Evolutionary conservation across 1,284 basidiomycete species (phyloP).

Genomic region (Neotropicomus parvogracilis): DNA sequence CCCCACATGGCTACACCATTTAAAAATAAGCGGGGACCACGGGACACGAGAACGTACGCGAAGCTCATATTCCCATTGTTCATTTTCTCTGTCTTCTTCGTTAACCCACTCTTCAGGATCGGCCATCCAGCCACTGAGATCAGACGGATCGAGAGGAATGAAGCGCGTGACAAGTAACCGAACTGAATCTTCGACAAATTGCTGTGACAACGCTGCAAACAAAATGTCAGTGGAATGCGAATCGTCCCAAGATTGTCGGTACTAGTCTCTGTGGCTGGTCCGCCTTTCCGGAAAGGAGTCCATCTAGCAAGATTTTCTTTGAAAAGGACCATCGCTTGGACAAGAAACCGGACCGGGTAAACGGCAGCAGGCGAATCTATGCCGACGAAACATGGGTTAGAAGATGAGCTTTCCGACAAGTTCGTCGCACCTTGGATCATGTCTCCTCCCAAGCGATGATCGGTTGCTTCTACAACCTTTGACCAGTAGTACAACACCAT

Average conservation of each 20-base stretch:
- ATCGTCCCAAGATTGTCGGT: conserved; percentile 16
- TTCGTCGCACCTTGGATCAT: conserved; percentile 50
- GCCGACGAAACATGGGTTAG: conserved; percentile 1
- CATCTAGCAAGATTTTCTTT: conserved; percentile 78
- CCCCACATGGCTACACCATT: conserved; percentile 74
- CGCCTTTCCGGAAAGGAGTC: conserved; percentile 60
- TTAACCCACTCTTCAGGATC: conserved; percentile 92
- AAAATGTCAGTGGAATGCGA: conserved; percentile 16
- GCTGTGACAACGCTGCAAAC: conserved; percentile 59
- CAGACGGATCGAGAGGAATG: conserved; percentile 74
- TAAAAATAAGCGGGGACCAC: conserved; percentile 6
- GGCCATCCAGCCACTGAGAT: conserved; percentile 75
- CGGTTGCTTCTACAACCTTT: conserved; percentile 66
- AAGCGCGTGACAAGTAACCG: conserved; percentile 76
- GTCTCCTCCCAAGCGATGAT: conserved; percentile 44
- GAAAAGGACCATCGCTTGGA: conserved; percentile 85
- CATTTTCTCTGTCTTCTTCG: conserved; percentile 78
- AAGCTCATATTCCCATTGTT: conserved; percentile 86
- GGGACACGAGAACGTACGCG: conserved; percentile 45
- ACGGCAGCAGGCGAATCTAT: conserved; percentile 48
- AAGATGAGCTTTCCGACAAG: not conserved
- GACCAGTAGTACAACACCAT: conserved; percentile 76
- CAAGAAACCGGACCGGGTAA: conserved; percentile 76
- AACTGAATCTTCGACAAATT: conserved; percentile 78
- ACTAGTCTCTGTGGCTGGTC: conserved; percentile 59